Evolutionary conservation across 345 rosid species (phyloP).

Genomic region (Bruguiera gymnorhiza): DNA sequence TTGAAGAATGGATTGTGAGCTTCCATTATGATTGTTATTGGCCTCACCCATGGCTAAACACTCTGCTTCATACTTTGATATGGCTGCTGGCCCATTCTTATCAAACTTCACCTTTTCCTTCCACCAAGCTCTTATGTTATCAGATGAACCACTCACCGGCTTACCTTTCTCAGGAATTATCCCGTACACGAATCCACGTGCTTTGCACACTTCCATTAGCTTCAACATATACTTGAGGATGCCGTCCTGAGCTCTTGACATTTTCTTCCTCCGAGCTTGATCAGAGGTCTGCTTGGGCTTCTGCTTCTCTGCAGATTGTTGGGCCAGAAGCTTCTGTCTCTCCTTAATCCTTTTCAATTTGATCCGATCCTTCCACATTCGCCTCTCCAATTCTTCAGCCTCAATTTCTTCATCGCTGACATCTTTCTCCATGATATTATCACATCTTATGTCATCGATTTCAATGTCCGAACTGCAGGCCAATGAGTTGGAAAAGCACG

Average conservation of each 20-base stretch:
- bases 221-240: slow-evolving; percentile 97
- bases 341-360: slow-evolving; percentile 86
- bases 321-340: slow-evolving; percentile 63
- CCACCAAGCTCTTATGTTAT: slow-evolving; percentile 98
- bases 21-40: slow-evolving; percentile 54
- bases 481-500: slow-evolving; percentile 7
- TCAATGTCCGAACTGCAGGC: slow-evolving; percentile 54
- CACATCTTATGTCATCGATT: slow-evolving; percentile 69
- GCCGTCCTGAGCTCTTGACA: slow-evolving; percentile 99
- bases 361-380: slow-evolving; percentile 96
- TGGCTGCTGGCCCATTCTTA: slow-evolving; percentile 96
- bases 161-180: slow-evolving; percentile 97
- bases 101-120: slow-evolving; percentile 97
- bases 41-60: slow-evolving; percentile 59
- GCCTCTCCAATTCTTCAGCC: slow-evolving; percentile 72
- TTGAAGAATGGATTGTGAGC: slow-evolving; percentile 62
- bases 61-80: slow-evolving; percentile 74
- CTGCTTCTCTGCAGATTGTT: slow-evolving; percentile 69
- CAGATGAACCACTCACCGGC: slow-evolving; percentile 91
- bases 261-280: slow-evolving; percentile 97
- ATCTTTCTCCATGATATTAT: slow-evolving; percentile 81
- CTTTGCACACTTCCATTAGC: slow-evolving; percentile 96
- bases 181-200: slow-evolving; percentile 92
- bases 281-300: slow-evolving; percentile 67
- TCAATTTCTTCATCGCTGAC: slow-evolving; percentile 97